Percentiles rank a stretch among this genome's conserved stretches.
Evolutionary conservation across 164 flowering plant genomes (phyloP).

Genomic region (Vitis labrusca): DNA sequence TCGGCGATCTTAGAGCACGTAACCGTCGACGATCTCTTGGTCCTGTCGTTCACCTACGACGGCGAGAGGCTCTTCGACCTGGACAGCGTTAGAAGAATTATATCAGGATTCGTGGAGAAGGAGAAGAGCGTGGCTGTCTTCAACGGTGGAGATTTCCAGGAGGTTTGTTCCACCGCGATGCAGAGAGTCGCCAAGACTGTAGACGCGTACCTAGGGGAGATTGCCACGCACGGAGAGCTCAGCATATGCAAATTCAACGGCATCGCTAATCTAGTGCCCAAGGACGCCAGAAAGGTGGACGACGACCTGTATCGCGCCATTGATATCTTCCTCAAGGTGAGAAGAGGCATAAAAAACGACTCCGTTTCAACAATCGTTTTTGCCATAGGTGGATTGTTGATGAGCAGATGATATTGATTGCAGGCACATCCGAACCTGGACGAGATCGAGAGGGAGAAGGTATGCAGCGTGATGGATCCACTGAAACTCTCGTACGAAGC

Average conservation of each 20-base stretch:
- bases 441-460: conserved; percentile 93
- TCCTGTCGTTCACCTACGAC: conserved; percentile 67
- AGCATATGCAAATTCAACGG: conserved; percentile 85
- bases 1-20: conserved; percentile 69
- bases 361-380: not conserved
- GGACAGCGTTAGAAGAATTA: conserved; percentile 78
- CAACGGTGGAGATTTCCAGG: conserved; percentile 49
- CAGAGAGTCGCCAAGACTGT: conserved; percentile 68
- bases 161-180: conserved; percentile 50
- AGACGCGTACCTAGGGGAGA: conserved; percentile 76
- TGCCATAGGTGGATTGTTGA: too few relatives aligned
- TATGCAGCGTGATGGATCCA: conserved; percentile 89
- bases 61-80: conserved; percentile 83
- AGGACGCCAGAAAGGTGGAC: too few relatives aligned
- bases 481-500: conserved; percentile 85
- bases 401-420: not conserved
- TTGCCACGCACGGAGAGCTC: conserved; percentile 59
- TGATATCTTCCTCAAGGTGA: conserved; percentile 84
- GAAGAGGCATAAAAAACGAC: not conserved
- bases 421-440: conserved; percentile 85
- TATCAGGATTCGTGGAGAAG: conserved; percentile 64
- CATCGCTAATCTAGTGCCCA: conserved; percentile 50
- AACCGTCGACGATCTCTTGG: conserved; percentile 74
- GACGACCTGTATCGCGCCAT: conserved; percentile 39
- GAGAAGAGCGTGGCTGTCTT: conserved; percentile 66